Conservation (phyloP, 2,329 filamentous ascomycete species). For the Clarireedia homoeocarpa region DNA sequence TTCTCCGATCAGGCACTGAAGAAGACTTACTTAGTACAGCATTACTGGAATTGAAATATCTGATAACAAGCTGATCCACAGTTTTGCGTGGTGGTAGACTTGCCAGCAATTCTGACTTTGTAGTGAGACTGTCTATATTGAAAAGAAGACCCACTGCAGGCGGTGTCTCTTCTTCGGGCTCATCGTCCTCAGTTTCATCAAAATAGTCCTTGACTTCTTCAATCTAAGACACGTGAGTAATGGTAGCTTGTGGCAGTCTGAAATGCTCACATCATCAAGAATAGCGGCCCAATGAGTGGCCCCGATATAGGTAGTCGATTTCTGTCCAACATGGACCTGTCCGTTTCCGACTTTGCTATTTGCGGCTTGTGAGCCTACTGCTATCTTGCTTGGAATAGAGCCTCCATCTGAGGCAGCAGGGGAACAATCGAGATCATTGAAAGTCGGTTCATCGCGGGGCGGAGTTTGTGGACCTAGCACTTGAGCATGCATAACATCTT, state of each 20-base stretch:
- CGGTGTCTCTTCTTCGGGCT: constrained; percentile 28
- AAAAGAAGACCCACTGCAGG: constrained; percentile 33
- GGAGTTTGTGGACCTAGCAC: not conserved
- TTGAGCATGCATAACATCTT: constrained; percentile 39
- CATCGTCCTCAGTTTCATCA: constrained; percentile 33
- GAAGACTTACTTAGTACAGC: constrained; percentile 41
- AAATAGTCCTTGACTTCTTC: constrained; percentile 53
- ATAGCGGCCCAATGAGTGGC: constrained; percentile 55
- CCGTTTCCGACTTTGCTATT: constrained; percentile 19
- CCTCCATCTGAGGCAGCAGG: not conserved
- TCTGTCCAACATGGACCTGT: constrained; percentile 37
- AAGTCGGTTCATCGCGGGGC: not conserved
- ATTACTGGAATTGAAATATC: constrained; percentile 46
- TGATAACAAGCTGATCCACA: constrained; percentile 42
- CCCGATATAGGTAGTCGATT: constrained; percentile 43
- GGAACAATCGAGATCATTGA: not conserved
- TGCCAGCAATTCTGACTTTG: constrained; percentile 40
- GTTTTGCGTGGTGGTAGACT: constrained; percentile 39
- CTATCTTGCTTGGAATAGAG: not conserved
- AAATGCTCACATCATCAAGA: constrained; percentile 45
- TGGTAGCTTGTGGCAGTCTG: not conserved
- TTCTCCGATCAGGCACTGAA: too few relatives aligned
- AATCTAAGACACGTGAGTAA: constrained; percentile 36
- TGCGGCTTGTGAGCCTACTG: not conserved
- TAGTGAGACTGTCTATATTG: constrained; percentile 31